phyloP scores from a whole-genome alignment of 2,329 filamentous ascomycete species.

The Colletotrichum sp. region DNA sequence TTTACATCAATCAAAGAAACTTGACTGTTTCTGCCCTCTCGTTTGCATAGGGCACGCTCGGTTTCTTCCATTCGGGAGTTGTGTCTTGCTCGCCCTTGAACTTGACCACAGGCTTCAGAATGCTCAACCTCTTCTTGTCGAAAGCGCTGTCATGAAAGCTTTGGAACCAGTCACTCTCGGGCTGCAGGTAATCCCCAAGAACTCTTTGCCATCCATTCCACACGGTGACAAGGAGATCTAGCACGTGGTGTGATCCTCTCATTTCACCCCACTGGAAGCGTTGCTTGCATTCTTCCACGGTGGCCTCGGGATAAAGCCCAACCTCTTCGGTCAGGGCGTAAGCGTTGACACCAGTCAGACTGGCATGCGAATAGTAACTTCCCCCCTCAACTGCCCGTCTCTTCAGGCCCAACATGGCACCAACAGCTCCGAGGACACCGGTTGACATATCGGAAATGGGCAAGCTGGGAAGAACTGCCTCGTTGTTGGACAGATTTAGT shows the following conservation, averaged over 20 bases:
- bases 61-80: conserved; percentile 6
- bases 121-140: not conserved
- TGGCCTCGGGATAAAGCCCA: conserved; percentile 30
- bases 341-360: conserved; percentile 31
- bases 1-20: not conserved
- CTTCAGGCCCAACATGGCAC: conserved; percentile 33
- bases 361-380: conserved; percentile 33
- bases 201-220: conserved; percentile 9
- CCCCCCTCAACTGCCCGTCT: conserved; percentile 34
- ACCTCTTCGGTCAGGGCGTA: conserved; percentile 31
- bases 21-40: not conserved
- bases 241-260: conserved; percentile 8
- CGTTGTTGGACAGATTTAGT: conserved; percentile 27
- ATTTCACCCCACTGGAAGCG: conserved; percentile 14
- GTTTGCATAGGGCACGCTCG: conserved; percentile 3
- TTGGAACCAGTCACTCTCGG: conserved; percentile 7
- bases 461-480: conserved; percentile 34
- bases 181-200: not conserved
- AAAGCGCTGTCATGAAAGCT: conserved; percentile 1
- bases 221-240: conserved; percentile 9
- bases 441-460: conserved; percentile 41
- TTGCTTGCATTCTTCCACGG: conserved; percentile 8
- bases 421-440: conserved; percentile 34
- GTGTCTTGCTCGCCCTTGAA: not conserved
- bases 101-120: not conserved